A percentile compares a stretch with the other conserved stretches of the same genome.
Evolutionary conservation across 208 protist genomes (phyloP).

Genomic region (Leishmania braziliensis): DNA sequence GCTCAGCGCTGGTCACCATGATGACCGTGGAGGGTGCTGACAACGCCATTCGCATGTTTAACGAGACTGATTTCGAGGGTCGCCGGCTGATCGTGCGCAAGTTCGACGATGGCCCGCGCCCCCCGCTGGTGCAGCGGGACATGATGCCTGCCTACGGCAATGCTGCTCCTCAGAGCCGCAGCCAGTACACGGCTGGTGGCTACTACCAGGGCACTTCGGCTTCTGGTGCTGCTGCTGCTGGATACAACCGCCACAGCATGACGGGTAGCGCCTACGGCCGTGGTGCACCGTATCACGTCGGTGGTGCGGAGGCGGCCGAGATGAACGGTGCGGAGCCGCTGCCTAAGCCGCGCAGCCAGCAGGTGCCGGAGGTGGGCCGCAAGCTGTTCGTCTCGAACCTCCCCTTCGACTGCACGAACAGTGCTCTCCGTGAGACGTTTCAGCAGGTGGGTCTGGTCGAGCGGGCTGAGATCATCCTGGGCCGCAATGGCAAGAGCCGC

Average conservation of each 20-base stretch:
- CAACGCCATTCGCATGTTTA: constrained; percentile 77
- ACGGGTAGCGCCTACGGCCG: constrained; percentile 16
- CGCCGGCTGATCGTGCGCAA: constrained; percentile 84
- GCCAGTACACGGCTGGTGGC: constrained; percentile 18
- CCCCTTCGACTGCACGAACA: constrained; percentile 79
- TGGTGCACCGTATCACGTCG: constrained; percentile 25
- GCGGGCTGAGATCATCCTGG: constrained; percentile 76
- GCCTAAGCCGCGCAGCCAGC: constrained; percentile 83
- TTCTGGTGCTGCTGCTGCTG: constrained; percentile 3
- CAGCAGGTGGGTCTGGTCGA: constrained; percentile 81
- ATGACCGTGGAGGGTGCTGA: constrained; percentile 63
- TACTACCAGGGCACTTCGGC: constrained; percentile 21
- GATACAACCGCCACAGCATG: constrained; percentile 27
- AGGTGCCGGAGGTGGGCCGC: constrained; percentile 64
- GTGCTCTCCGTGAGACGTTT: constrained; percentile 76
- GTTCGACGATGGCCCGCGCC: constrained; percentile 82
- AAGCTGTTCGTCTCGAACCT: constrained; percentile 85
- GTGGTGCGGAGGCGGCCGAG: constrained; percentile 16
- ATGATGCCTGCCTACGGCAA: constrained; percentile 69
- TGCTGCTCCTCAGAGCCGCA: constrained; percentile 28
- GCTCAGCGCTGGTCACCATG: constrained; percentile 88
- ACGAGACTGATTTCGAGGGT: constrained; percentile 91
- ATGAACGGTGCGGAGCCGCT: constrained; percentile 45
- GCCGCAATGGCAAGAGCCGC: constrained; percentile 70
- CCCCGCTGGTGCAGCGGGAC: constrained; percentile 72